A percentile compares a stretch with the other conserved stretches of the same genome.
phyloP scores from a whole-genome alignment of 2,329 filamentous ascomycete genomes.

The Nemania diffusa region DNA sequence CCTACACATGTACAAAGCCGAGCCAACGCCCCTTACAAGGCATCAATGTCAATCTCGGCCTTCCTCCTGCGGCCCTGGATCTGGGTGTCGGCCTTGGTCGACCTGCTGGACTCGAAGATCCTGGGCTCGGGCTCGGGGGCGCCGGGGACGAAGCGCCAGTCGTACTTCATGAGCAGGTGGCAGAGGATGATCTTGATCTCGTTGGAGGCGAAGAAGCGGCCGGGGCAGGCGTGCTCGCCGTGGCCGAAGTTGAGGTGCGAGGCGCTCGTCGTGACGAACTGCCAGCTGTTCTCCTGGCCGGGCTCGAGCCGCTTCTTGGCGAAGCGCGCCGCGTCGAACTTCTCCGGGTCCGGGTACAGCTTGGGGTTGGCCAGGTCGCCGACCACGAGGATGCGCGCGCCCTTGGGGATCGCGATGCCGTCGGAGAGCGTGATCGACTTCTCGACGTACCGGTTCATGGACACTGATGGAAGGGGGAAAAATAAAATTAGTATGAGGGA shows the following conservation, averaged over 20 bases:
- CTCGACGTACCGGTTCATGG: conserved; percentile 49
- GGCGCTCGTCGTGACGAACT: conserved; percentile 52
- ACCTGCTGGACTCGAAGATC: conserved; percentile 38
- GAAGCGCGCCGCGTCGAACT: conserved; percentile 48
- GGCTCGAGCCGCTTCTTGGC: conserved; percentile 44
- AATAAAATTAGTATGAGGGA: conserved; percentile 8
- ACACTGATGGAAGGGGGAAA: conserved; percentile 31
- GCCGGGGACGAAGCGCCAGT: conserved; percentile 48
- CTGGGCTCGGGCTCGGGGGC: conserved; percentile 37
- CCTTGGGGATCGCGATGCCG: conserved; percentile 45
- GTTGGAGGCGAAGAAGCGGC: conserved; percentile 42
- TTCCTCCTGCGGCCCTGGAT: conserved; percentile 45
- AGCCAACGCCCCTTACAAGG: conserved; percentile 24
- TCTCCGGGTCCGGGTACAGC: conserved; percentile 45
- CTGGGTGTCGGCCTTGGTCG: conserved; percentile 38
- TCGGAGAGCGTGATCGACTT: conserved; percentile 44
- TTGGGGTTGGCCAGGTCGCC: conserved; percentile 46
- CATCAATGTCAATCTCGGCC: conserved; percentile 48
- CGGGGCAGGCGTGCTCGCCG: conserved; percentile 53
- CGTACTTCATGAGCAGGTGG: conserved; percentile 49
- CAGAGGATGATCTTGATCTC: conserved; percentile 42
- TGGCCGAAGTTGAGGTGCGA: conserved; percentile 53
- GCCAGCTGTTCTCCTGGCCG: conserved; percentile 50
- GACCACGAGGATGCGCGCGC: conserved; percentile 45
- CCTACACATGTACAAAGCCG: neutral